These are phyloP conservation scores for Poterioochromonas sp. DNA, from an alignment of 352 stramenopile species.

Conservation along the genomic window DNA sequence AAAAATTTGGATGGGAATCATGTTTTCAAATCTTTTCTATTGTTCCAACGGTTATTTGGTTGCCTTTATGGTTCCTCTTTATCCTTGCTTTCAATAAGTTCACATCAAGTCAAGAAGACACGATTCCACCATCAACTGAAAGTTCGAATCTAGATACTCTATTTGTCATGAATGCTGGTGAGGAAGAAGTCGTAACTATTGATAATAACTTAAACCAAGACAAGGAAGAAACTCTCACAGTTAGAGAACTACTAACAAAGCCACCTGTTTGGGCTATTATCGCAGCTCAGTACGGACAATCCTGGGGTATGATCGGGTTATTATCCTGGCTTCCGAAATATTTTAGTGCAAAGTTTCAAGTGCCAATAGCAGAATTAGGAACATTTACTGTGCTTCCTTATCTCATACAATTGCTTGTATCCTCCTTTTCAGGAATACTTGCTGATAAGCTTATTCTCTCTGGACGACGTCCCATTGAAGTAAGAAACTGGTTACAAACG, in stretches of 20 bases:
- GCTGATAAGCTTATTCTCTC: constrained; percentile 37
- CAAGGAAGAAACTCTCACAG: background rate
- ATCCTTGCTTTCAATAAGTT: background rate
- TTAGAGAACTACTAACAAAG: background rate
- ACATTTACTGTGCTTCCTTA: constrained; percentile 37
- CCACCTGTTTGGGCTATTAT: constrained; percentile 42
- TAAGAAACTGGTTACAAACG: constrained; percentile 39
- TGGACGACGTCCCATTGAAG: constrained; percentile 38
- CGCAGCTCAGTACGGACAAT: constrained; percentile 43
- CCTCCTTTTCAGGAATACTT: constrained; percentile 26
- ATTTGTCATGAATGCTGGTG: too few species aligned
- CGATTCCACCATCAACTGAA: too few species aligned
- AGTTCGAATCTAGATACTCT: too few species aligned
- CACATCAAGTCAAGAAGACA: background rate
- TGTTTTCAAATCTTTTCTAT: background rate
- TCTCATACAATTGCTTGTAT: constrained; percentile 40
- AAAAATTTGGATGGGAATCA: background rate
- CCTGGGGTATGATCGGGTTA: constrained; percentile 42
- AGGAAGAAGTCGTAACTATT: background rate
- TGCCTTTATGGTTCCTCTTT: background rate
- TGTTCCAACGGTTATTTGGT: background rate
- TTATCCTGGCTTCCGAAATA: constrained; percentile 45
- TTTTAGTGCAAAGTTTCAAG: constrained; percentile 39
- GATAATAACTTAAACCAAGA: background rate
- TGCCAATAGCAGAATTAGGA: constrained; percentile 35